phyloP scores from a whole-genome alignment of 257 asterid species.

The Thymus mandschuricus region DNA sequence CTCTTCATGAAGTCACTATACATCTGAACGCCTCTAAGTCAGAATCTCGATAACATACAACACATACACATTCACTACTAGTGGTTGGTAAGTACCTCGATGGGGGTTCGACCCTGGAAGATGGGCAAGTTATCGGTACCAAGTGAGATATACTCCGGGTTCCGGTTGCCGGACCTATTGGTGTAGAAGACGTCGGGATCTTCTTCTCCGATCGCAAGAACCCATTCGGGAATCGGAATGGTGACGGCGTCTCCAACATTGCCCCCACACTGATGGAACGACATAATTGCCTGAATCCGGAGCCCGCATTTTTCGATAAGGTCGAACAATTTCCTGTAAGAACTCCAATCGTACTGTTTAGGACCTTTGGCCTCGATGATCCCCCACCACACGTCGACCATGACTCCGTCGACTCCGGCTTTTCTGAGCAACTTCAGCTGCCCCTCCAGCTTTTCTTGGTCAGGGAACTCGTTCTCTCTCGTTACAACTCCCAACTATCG shows the following conservation, averaged over 20 bases:
- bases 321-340: conserved; percentile 61
- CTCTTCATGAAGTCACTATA: conserved; percentile 79
- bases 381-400: conserved; percentile 99
- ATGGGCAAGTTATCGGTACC: conserved; percentile 71
- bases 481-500: conserved; percentile 67
- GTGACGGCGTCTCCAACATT: conserved; percentile 70
- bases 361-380: conserved; percentile 67
- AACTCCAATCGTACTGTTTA: conserved; percentile 66
- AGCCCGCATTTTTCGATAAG: conserved; percentile 57
- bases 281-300: conserved; percentile 77
- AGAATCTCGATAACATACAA: not conserved
- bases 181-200: conserved; percentile 74
- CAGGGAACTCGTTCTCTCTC: conserved; percentile 50
- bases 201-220: conserved; percentile 48
- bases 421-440: conserved; percentile 56
- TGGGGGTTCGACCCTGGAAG: conserved; percentile 69
- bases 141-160: conserved; percentile 69
- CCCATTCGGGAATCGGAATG: conserved; percentile 75
- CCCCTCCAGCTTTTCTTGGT: conserved; percentile 53
- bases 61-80: not conserved
- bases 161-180: conserved; percentile 50
- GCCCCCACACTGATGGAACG: conserved; percentile 94
- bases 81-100: conserved; percentile 48
- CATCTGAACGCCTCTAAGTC: conserved; percentile 41
- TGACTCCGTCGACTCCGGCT: conserved; percentile 79